Percentiles rank a stretch among this genome's conserved stretches.
Evolutionary conservation across 208 protist species (phyloP).

Genomic region (Trypanosoma congolense): DNA sequence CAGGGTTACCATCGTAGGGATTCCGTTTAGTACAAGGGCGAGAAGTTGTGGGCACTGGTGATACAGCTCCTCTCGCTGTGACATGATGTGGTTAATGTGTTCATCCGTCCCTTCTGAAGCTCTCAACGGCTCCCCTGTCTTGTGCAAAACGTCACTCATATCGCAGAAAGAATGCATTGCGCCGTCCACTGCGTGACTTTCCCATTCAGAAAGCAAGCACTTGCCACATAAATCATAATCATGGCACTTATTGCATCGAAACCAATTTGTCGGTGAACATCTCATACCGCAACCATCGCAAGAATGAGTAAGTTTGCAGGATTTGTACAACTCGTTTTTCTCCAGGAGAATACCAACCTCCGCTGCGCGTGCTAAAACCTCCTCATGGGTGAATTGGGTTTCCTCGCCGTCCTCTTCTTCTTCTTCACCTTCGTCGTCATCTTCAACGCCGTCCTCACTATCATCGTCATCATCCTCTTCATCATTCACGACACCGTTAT

Average conservation of each 20-base stretch:
- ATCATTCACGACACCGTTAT: background rate
- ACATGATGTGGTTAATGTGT: constrained; percentile 8
- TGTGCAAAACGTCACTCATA: constrained; percentile 33
- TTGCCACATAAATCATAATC: constrained; percentile 71
- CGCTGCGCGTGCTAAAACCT: constrained; percentile 32
- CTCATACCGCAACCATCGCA: constrained; percentile 61
- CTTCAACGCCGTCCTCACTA: constrained; percentile 9
- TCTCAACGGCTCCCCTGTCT: background rate
- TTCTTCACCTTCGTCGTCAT: constrained; percentile 14
- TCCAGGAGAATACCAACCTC: constrained; percentile 30
- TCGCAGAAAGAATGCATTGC: constrained; percentile 63
- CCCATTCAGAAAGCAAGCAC: constrained; percentile 50
- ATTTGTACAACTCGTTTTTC: constrained; percentile 24
- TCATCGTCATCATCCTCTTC: constrained; percentile 22
- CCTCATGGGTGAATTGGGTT: constrained; percentile 29
- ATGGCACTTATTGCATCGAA: constrained; percentile 71
- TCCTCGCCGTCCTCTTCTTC: constrained; percentile 20
- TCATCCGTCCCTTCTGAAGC: background rate
- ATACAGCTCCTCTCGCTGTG: constrained; percentile 35
- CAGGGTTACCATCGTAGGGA: constrained; percentile 54
- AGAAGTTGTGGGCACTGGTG: constrained; percentile 42
- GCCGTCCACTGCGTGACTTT: constrained; percentile 27
- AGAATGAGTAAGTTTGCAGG: constrained; percentile 29
- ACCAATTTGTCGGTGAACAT: constrained; percentile 59
- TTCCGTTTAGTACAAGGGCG: constrained; percentile 34